Evolutionary conservation across 108 stramenopile species (phyloP).

Genomic region (Skeletonema menzelii): DNA sequence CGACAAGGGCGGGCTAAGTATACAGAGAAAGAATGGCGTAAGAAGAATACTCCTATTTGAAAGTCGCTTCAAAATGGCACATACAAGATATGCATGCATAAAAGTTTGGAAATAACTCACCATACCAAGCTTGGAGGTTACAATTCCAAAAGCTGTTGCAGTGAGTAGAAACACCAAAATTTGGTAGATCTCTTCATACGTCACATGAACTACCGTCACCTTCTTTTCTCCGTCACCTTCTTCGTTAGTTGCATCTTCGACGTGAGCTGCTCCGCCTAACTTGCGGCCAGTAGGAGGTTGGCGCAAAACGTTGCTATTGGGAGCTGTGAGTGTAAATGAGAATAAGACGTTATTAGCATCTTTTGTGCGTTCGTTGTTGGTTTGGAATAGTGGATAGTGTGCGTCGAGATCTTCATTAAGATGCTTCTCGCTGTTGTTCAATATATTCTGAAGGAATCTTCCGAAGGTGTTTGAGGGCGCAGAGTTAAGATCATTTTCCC

Average conservation of each 20-base stretch:
- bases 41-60: too few relatives aligned
- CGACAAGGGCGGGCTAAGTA: conserved; percentile 38
- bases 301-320: neutral
- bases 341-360: neutral
- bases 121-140: conserved; percentile 18
- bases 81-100: neutral
- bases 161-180: conserved; percentile 38
- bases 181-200: conserved; percentile 38
- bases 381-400: neutral
- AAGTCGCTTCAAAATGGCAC: too few relatives aligned
- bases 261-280: neutral
- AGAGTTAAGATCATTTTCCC: neutral
- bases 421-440: neutral
- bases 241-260: neutral
- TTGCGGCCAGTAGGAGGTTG: neutral
- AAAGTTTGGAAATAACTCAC: neutral
- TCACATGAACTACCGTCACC: conserved; percentile 26
- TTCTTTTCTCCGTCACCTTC: neutral
- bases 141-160: conserved; percentile 30
- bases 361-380: neutral
- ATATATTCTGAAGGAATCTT: neutral
- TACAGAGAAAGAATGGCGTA: neutral
- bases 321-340: neutral
- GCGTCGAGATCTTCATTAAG: neutral
- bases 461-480: neutral